Evolutionary conservation across 2,329 filamentous ascomycete genomes (phyloP).

Genomic region (Colletotrichum sp.): DNA sequence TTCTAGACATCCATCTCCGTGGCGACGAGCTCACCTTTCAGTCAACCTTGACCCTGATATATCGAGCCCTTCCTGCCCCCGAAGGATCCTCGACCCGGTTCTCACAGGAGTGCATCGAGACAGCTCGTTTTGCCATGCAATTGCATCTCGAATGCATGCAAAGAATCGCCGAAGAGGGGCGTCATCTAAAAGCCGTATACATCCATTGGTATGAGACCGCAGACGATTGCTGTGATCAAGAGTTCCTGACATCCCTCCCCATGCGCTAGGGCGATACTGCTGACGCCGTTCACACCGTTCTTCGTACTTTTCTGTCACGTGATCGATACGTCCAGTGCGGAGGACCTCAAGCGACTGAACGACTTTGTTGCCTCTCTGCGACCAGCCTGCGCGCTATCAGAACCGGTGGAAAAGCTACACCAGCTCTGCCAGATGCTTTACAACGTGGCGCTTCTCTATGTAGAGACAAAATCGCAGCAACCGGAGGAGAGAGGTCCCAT

Average conservation of each 20-base stretch:
- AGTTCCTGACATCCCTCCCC: constrained; percentile 11
- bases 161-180: constrained; percentile 34
- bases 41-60: constrained; percentile 55
- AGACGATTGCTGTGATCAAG: background rate
- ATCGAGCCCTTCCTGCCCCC: constrained; percentile 55
- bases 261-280: constrained; percentile 53
- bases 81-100: constrained; percentile 48
- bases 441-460: constrained; percentile 65
- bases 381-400: constrained; percentile 12
- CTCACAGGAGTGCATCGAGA: constrained; percentile 52
- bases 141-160: constrained; percentile 50
- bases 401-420: constrained; percentile 51
- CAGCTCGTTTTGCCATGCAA: constrained; percentile 53
- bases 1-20: constrained; percentile 49
- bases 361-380: constrained; percentile 57
- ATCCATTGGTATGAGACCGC: constrained; percentile 52
- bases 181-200: constrained; percentile 50
- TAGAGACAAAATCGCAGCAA: constrained; percentile 62
- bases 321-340: constrained; percentile 56
- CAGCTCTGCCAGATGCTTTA: constrained; percentile 67
- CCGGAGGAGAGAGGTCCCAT: constrained; percentile 52
- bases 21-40: constrained; percentile 54
- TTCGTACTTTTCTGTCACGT: constrained; percentile 65
- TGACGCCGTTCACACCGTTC: constrained; percentile 64
- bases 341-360: constrained; percentile 59